A percentile compares a stretch with the other conserved stretches of the same genome.
These are phyloP conservation scores for Ploettnerulaceae sp. DNA, from an alignment of 2,329 filamentous ascomycete genomes.

Conservation along the genomic window DNA sequence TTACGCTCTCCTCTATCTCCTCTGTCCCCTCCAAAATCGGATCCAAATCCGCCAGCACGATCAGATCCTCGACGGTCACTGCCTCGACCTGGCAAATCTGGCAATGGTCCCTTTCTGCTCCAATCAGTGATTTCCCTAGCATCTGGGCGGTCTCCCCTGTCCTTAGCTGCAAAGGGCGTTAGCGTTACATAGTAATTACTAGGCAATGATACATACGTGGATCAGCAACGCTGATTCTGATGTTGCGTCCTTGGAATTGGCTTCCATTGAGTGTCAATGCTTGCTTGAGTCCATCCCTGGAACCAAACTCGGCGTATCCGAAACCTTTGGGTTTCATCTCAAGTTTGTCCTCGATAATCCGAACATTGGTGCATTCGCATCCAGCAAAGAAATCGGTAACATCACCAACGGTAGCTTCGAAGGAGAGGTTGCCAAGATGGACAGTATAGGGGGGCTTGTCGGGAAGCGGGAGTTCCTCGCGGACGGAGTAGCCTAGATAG, in stretches of 20 bases:
- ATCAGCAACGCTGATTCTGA: constrained; percentile 93
- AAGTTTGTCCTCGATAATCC: constrained; percentile 94
- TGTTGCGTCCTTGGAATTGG: constrained; percentile 80
- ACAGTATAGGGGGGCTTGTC: constrained; percentile 92
- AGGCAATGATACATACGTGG: constrained; percentile 66
- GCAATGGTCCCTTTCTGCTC: constrained; percentile 87
- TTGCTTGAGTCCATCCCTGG: constrained; percentile 83
- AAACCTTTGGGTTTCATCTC: constrained; percentile 95
- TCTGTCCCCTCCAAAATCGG: constrained; percentile 49
- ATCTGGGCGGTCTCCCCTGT: constrained; percentile 60
- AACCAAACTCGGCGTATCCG: constrained; percentile 91
- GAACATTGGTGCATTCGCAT: constrained; percentile 83
- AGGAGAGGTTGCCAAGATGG: constrained; percentile 93
- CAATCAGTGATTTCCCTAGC: constrained; percentile 81
- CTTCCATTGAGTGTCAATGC: constrained; percentile 78
- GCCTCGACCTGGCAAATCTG: constrained; percentile 59
- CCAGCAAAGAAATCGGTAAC: constrained; percentile 80
- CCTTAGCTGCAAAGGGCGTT: constrained; percentile 61
- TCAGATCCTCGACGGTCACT: constrained; percentile 42
- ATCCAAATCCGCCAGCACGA: constrained; percentile 35
- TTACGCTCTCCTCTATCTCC: constrained; percentile 58
- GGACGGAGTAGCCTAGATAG: constrained; percentile 51
- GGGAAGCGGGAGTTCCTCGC: constrained; percentile 80
- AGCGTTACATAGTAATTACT: constrained; percentile 15
- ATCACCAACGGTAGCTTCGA: constrained; percentile 81